Evolutionary conservation across 108 stramenopile genomes (phyloP), one percentile per base, ranked within the genome.

Genomic region (Phaeodactylum tricornutum): DNA sequence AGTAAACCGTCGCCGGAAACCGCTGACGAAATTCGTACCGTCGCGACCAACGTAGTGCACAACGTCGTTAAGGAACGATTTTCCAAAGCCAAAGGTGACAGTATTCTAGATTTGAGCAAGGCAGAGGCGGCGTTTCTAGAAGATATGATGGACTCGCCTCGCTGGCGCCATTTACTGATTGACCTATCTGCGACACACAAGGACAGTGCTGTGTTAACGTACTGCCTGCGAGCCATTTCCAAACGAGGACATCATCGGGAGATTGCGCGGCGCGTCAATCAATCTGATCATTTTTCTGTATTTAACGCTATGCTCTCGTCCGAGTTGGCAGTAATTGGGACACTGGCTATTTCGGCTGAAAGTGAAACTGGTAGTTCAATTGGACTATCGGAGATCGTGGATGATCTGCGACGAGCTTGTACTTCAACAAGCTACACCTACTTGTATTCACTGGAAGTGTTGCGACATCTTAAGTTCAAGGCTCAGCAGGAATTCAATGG

Each of bases 271-370:
- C 48, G 88, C 32, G 81, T 91, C 45, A 79, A 91, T 35, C 88
- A 84, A 50, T 81, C 79, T 7, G 88, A 91, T 42, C 82, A 86
- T 41, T 91, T 91, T 66, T 61, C 79, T 0, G 88, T 91, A 2
- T 84, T 84, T 35, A 75, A 75, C 57, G 71, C 78, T 9, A 86
- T 91, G 81, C 50, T 91, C 20, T 42, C 52, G 28, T 80, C 77
- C 6, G 88, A 91, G 57, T 53, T 91, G 1, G 28, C 75, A 6
- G 53, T 78, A 5, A 55, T 75, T 29, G 88, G 72, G 0, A 72
- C 60, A 28, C 36, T 74, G 29, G 71, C 75, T 2, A 72, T 81
- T 19, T 61, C 65, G 4, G 53, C 70, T 31, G 78, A 78, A 34
- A 68, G 50, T 28, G 66, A 75, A 22, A 24, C 33, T 19, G 61